Evolutionary conservation across 352 stramenopile genomes (phyloP).

Genomic region (Pythium rishiriense): DNA sequence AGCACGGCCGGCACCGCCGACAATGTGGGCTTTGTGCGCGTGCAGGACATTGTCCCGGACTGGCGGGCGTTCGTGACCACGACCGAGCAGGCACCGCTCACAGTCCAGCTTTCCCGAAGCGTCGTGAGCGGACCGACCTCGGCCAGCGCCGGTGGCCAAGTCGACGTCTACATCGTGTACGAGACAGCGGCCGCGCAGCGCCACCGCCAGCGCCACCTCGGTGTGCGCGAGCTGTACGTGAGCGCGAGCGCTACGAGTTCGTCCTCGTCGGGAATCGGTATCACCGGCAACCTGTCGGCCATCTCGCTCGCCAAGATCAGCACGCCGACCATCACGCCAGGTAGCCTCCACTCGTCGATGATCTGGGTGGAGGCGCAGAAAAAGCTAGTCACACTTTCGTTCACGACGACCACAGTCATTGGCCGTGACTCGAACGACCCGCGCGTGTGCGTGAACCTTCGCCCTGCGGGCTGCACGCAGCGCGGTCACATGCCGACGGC

Average conservation of each 20-base stretch:
- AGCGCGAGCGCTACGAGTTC: constrained; percentile 30
- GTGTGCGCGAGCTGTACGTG: constrained; percentile 47
- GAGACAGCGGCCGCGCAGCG: constrained; percentile 33
- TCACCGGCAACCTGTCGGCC: constrained; percentile 36
- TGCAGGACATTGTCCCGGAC: constrained; percentile 63
- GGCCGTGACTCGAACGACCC: constrained; percentile 57
- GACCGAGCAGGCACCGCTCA: constrained; percentile 47
- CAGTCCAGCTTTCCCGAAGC: constrained; percentile 58
- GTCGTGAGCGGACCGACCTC: constrained; percentile 52
- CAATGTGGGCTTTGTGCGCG: constrained; percentile 59
- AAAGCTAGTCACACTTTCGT: constrained; percentile 67
- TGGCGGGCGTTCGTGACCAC: constrained; percentile 51
- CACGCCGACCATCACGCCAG: constrained; percentile 39
- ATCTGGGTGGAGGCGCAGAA: constrained; percentile 73
- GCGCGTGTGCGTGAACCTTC: constrained; percentile 71
- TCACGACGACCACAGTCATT: constrained; percentile 75
- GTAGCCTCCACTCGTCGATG: constrained; percentile 65
- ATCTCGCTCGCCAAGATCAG: constrained; percentile 66
- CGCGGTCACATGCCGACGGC: constrained; percentile 47
- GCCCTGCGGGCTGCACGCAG: constrained; percentile 44
- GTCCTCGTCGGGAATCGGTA: constrained; percentile 5
- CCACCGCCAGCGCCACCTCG: constrained; percentile 2
- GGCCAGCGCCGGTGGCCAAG: constrained; percentile 27
- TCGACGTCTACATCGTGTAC: constrained; percentile 57
- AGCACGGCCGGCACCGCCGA: constrained; percentile 25